Conservation (phyloP, 2,329 filamentous ascomycete genomes). For the Bipolaris zeicola region DNA sequence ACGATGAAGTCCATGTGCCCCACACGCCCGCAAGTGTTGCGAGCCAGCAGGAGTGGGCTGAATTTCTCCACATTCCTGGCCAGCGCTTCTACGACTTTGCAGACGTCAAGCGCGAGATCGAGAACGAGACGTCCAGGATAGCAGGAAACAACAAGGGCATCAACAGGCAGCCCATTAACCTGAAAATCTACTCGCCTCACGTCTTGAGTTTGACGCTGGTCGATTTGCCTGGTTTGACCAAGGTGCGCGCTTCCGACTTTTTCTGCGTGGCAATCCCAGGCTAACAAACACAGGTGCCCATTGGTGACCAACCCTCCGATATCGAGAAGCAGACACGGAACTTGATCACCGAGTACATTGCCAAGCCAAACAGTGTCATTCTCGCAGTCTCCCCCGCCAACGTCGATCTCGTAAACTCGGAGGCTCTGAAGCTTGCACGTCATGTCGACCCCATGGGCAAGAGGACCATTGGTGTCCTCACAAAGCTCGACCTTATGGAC, state of each 20-base stretch:
- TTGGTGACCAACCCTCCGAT: constrained; percentile 94
- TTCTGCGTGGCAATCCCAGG: constrained; percentile 6
- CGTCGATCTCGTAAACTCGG: constrained; percentile 97
- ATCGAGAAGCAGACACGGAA: constrained; percentile 99
- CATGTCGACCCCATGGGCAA: constrained; percentile 95
- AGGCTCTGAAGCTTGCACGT: constrained; percentile 92
- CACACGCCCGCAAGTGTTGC: constrained; percentile 78
- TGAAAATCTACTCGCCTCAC: constrained; percentile 97
- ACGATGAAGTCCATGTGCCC: constrained; percentile 66
- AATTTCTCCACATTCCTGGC: constrained; percentile 94
- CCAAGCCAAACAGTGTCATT: constrained; percentile 98
- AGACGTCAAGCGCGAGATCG: constrained; percentile 94
- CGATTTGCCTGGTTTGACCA: constrained; percentile 93
- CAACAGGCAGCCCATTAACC: constrained; percentile 94
- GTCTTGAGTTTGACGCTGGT: constrained; percentile 96
- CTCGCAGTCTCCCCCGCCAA: constrained; percentile 96
- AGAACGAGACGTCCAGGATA: constrained; percentile 93
- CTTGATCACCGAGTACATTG: constrained; percentile 96
- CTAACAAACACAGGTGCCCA: constrained; percentile 71
- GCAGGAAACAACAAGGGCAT: constrained; percentile 98
- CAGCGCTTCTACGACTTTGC: constrained; percentile 88
- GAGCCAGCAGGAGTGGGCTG: constrained; percentile 78
- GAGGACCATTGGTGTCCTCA: constrained; percentile 94
- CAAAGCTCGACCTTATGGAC: constrained; percentile 98
- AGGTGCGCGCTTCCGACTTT: constrained; percentile 59